Evolutionary conservation across 179 eudicot species (phyloP).

Genomic region (Pouteria campechiana): DNA sequence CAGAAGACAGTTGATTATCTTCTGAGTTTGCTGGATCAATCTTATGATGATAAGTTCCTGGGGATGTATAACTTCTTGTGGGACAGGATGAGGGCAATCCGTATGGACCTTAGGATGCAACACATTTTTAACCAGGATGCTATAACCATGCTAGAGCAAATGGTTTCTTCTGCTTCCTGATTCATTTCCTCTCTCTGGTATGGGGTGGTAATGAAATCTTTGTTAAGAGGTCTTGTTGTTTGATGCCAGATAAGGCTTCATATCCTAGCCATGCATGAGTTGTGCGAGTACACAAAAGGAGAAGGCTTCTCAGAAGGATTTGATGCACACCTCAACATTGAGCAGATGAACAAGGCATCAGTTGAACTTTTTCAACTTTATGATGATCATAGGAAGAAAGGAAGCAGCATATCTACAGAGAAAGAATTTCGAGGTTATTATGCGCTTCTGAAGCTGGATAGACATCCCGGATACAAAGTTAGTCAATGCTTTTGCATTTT

Average conservation of each 20-base stretch:
- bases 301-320: slow-evolving; percentile 98
- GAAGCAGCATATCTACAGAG: slow-evolving; percentile 63
- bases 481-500: slow-evolving; percentile 11
- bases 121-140: slow-evolving; percentile 81
- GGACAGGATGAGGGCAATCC: slow-evolving; percentile 98
- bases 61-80: slow-evolving; percentile 90
- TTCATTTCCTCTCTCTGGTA: slow-evolving; percentile 3
- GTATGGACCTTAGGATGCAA: slow-evolving; percentile 99
- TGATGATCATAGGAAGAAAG: slow-evolving; percentile 94
- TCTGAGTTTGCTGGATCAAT: slow-evolving; percentile 62
- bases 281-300: slow-evolving; percentile 92
- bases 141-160: slow-evolving; percentile 92
- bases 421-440: slow-evolving; percentile 97
- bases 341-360: slow-evolving; percentile 99
- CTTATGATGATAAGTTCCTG: slow-evolving; percentile 79
- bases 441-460: slow-evolving; percentile 95
- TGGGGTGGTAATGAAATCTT: too few species aligned
- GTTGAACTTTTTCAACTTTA: slow-evolving; percentile 93
- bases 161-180: slow-evolving; percentile 49
- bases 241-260: slow-evolving; percentile 91
- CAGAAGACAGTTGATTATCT: slow-evolving; percentile 89
- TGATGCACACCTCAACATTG: slow-evolving; percentile 98
- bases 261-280: slow-evolving; percentile 91
- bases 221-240: slow-evolving; percentile 1
- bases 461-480: slow-evolving; percentile 98